Evolutionary conservation across 2,329 filamentous ascomycete genomes (phyloP), one percentile per base, ranked within the genome.

Genomic region (Fusarium bulbicola): DNA sequence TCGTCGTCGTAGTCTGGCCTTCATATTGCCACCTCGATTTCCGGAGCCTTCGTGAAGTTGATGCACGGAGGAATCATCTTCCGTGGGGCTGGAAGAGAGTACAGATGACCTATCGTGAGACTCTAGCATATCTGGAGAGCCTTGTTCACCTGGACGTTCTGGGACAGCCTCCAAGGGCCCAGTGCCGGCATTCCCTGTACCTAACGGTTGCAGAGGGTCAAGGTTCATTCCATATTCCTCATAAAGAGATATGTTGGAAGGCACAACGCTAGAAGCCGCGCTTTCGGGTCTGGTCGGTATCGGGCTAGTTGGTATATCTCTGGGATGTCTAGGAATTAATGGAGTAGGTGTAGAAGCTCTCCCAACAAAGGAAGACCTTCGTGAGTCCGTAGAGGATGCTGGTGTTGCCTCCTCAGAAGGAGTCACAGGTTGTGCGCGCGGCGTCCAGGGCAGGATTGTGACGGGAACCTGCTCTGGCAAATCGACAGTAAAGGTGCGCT

Each of bases 401-500:
- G 66, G 61, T 14, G 59, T 54, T 47, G 40, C 45, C 11, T 64
- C 54, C 18, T 76, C 76, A 7, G 63, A 52, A 20, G 56, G 62
- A n/a, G 59, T 59, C 14, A 57, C 63, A 30, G 47, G 68, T 49
- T 68, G 73, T 14, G 75, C 58, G 13, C 63, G 56, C 21, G 92
- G 90, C 34, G 87, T 91, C 90, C 92, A 94, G 20, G 92, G 91
- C 72, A 87, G 89, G 82, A 91, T 92, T 77, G 87, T 91, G 58
- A 89, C 84, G 4, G 91, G 92, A 2, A 88, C 89, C 73, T 88
- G 86, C 75, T 93, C 90, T 1, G 93, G 93, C 24, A 96, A 83
- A 57, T 92, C 88, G 16, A 95, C 90, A 0, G 90, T 91, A 76
- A 97, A 97, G 7, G 88, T 88, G 67, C 94, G 88, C 77, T 91